Evolutionary conservation across 2,329 filamentous ascomycete species (phyloP), one percentile per base, ranked within the genome.

Genomic region (Penicillium sp.): DNA sequence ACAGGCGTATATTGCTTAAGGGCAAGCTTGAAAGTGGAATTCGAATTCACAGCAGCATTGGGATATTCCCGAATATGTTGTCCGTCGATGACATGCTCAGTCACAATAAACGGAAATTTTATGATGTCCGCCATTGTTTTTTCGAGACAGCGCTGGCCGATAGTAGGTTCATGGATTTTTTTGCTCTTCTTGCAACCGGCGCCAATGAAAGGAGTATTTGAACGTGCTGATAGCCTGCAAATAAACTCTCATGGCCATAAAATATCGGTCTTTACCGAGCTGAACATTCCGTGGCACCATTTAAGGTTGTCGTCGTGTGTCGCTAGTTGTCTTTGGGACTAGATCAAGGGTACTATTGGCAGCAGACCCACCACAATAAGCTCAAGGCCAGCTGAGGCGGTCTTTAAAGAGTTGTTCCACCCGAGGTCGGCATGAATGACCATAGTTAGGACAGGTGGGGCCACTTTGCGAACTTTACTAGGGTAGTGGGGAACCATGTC

Each of bases 1-100:
- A 35, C 21, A 3, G 54, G 57, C 1, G 49, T 54, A 42, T 59
- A 57, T 26, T 45, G 54, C 6, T 59, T 59, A 3, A 59, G 22
- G 3, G 42, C 51, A 22, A 59, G 35, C 24, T 57, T 57, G 10
- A 57, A 14, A 13, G 22, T 21, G 4, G 54, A 13, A n/a, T 22
- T 42, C 9, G 48, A 33, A 13, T 49, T 26, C 8, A 45, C 3
- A 2, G 48, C 55, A 1, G 51, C 57, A 24, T 51, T 39, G 1
- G 57, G 51, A 22, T 57, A 59, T 52, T 59, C 57, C 1, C 57
- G 54, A 24, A 59, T 44, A 49, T 59, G 52, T 19, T 57, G 54
- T 16, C 51, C 54, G 39, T 57, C 48, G 26, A 59, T 39, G 8
- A 50, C n/a, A 55, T 54, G 54, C 42, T 57, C 57, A 13, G 54